phyloP scores from a whole-genome alignment of 2,329 filamentous ascomycete species.

The Gliomastix tumulicola region DNA sequence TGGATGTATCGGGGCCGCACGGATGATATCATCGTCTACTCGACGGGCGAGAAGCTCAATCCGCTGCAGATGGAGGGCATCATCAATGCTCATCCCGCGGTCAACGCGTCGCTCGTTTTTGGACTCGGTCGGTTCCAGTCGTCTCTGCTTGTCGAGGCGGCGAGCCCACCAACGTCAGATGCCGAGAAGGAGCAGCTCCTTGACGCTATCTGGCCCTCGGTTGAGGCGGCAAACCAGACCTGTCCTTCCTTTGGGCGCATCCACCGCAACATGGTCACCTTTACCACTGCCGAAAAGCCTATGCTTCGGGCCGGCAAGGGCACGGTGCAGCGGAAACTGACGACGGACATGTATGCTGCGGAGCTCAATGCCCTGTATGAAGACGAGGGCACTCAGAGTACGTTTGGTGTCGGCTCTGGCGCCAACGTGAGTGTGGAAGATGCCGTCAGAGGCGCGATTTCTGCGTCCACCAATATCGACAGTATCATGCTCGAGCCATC shows the following conservation, averaged over 20 bases:
- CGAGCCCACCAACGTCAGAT: constrained; percentile 13
- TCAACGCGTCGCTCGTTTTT: constrained; percentile 23
- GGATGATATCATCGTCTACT: constrained; percentile 32
- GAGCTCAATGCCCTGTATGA: constrained; percentile 35
- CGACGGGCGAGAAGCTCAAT: constrained; percentile 33
- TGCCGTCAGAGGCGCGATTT: too few relatives aligned
- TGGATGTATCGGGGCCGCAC: constrained; percentile 27
- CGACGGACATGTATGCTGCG: constrained; percentile 30
- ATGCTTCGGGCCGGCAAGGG: constrained; percentile 38
- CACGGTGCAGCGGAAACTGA: constrained; percentile 31
- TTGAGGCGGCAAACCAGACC: constrained; percentile 32
- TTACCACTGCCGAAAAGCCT: constrained; percentile 31
- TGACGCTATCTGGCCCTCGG: constrained; percentile 33
- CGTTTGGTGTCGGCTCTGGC: too few relatives aligned
- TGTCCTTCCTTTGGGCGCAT: constrained; percentile 39
- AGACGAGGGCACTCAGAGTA: too few relatives aligned
- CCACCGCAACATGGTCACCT: constrained; percentile 24
- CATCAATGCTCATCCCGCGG: constrained; percentile 16
- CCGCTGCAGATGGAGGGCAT: constrained; percentile 25
- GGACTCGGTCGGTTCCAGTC: constrained; percentile 19
- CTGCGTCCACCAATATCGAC: too few relatives aligned
- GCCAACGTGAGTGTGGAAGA: too few relatives aligned
- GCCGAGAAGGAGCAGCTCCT: constrained; percentile 20
- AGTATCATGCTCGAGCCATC: too few relatives aligned
- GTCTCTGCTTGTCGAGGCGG: constrained; percentile 31